Conservation (phyloP, 257 asterid species). For the Fraxinus cuspidata region DNA sequence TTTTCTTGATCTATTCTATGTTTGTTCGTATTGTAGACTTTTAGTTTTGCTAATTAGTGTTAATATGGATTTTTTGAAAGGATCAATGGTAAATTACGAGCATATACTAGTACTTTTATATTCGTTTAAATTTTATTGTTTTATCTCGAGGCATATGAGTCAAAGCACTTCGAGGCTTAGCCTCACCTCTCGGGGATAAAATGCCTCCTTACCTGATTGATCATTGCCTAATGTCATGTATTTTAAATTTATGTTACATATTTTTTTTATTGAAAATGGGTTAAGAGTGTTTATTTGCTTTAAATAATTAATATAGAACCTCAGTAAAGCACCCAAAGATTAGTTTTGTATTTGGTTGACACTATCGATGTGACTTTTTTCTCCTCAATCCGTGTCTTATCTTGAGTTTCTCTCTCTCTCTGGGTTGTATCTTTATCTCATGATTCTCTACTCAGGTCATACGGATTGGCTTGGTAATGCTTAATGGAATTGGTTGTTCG, state of each 20-base stretch:
- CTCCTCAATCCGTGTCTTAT: neutral
- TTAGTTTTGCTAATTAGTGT: too few relatives aligned
- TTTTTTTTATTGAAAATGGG: neutral
- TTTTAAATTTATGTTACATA: neutral
- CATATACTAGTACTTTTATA: too few relatives aligned
- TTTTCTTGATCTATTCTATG: too few relatives aligned
- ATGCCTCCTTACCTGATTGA: neutral
- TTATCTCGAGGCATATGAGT: too few relatives aligned
- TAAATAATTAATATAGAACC: too few relatives aligned
- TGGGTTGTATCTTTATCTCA: neutral
- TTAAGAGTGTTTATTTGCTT: neutral
- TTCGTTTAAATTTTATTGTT: too few relatives aligned
- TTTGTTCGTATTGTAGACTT: too few relatives aligned
- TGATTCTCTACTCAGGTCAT: neutral
- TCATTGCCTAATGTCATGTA: neutral
- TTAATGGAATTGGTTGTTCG: neutral
- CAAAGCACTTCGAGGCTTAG: too few relatives aligned
- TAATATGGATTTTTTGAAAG: too few relatives aligned
- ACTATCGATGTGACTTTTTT: neutral
- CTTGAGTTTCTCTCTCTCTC: neutral
- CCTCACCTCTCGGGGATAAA: too few relatives aligned
- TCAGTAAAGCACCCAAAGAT: too few relatives aligned
- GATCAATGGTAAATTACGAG: too few relatives aligned
- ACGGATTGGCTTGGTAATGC: neutral
- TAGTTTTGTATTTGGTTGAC: neutral